phyloP scores from a whole-genome alignment of 2,329 filamentous ascomycete genomes.

The Bipolaris sorokiniana region DNA sequence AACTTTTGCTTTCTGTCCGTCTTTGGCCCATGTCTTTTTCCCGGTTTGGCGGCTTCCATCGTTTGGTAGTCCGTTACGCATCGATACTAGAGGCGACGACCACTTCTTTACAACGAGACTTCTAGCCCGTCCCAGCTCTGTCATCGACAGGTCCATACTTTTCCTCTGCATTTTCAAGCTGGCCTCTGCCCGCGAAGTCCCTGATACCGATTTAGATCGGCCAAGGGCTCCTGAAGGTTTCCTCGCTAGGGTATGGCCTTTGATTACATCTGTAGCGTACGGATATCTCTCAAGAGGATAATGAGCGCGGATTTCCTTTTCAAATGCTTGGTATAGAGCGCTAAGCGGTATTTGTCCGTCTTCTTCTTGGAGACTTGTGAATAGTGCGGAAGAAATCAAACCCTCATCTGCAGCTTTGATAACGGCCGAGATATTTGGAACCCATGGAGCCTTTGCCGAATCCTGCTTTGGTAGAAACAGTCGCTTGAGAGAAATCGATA shows the following conservation, averaged over 20 bases:
- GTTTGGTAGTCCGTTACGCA: conserved; percentile 18
- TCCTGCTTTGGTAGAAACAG: conserved; percentile 29
- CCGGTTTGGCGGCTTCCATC: conserved; percentile 6
- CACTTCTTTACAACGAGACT: conserved; percentile 25
- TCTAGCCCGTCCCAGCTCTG: conserved; percentile 24
- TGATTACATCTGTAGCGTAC: conserved; percentile 33
- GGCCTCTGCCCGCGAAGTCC: conserved; percentile 17
- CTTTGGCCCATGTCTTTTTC: conserved; percentile 33
- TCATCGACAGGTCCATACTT: conserved; percentile 25
- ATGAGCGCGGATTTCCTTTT: conserved; percentile 29
- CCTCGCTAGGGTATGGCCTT: conserved; percentile 29
- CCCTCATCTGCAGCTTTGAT: conserved; percentile 45
- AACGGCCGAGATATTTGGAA: conserved; percentile 38
- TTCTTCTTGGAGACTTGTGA: conserved; percentile 29
- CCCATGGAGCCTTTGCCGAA: conserved; percentile 23
- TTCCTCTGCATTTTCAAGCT: conserved; percentile 20
- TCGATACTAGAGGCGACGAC: conserved; percentile 19
- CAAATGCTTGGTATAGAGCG: conserved; percentile 36
- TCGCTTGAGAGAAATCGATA: conserved; percentile 28
- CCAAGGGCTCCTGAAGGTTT: conserved; percentile 15
- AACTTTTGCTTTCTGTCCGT: conserved; percentile 30
- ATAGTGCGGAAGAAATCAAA: conserved; percentile 34
- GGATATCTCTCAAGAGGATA: conserved; percentile 29
- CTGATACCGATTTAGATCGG: conserved; percentile 29
- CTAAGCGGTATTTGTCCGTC: conserved; percentile 35